Evolutionary conservation across 306 rosid genomes (phyloP), one percentile per base, ranked within the genome.

Genomic region (Lupinus albus): DNA sequence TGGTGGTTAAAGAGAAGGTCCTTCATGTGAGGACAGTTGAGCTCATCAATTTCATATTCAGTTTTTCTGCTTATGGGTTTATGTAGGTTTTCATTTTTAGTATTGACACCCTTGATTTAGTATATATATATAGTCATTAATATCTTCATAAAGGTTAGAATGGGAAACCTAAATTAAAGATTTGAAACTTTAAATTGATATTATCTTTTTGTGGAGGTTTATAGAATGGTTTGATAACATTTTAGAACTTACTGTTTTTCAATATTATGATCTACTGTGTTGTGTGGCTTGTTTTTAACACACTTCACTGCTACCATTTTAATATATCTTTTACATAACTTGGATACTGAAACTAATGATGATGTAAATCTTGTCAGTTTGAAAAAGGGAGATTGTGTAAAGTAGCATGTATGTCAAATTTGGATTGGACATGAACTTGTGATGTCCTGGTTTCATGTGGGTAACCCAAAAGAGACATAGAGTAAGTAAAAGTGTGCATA

Each of bases 21-120:
- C 76, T 42, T 65, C 51, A 58, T 68, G 49, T 73, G 78, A 45
- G 82, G 73, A 48, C 77, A 56, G 48, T 70, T 68, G 82, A 78
- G 85, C 25, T 82, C 82, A 62, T 71, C 67, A 77, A 67, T 75
- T 63, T 58, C 35, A 72, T 64, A 60, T 16, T 44, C 60, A 70
- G 30, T 59, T 82, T 78, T 79, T 71, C 67, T 49, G 42, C 67
- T 41, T 73, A 53, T 71, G 30, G 56, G 56, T 49, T 72, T 38
- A 38, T 5, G 61, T 53, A 69, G 63, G n/a, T n/a, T n/a, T n/a
- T n/a, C n/a, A n/a, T n/a, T 28, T 64, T 81, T 36, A 46, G 32
- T 45, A 25, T 21, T 35, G 41, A 21, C 50, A 62, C 53, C 44
- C 39, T 57, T 72, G 74, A 59, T 25, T 64, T 65, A 71, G 67